phyloP scores from a whole-genome alignment of 345 rosid genomes.

The Moricandia moricandioides region DNA sequence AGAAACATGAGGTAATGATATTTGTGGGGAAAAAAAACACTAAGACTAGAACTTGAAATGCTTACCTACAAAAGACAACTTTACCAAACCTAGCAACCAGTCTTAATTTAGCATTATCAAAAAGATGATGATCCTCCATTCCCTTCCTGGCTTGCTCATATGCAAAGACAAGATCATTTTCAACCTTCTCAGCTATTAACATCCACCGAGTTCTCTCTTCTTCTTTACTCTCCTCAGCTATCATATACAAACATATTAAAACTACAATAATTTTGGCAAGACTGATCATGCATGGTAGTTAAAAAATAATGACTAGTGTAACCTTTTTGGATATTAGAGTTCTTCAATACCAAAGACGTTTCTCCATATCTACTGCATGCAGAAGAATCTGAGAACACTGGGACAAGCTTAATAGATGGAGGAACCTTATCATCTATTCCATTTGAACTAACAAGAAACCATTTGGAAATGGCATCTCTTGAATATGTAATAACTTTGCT shows the following conservation, averaged over 20 bases:
- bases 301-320: background rate
- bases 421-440: constrained; percentile 37
- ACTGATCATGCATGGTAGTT: background rate
- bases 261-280: background rate
- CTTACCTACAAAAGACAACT: constrained; percentile 44
- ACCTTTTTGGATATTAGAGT: constrained; percentile 14
- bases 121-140: constrained; percentile 8
- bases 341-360: constrained; percentile 41
- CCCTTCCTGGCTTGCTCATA: constrained; percentile 36
- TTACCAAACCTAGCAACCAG: constrained; percentile 65
- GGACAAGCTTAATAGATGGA: constrained; percentile 37
- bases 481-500: constrained; percentile 37
- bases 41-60: constrained; percentile 4
- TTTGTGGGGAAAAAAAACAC: background rate
- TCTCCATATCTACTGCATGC: constrained; percentile 35
- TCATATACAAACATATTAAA: background rate
- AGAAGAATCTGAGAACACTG: constrained; percentile 37
- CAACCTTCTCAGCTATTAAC: constrained; percentile 45
- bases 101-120: constrained; percentile 37
- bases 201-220: constrained; percentile 42
- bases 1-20: background rate
- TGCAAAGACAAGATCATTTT: constrained; percentile 45
- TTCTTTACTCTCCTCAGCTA: constrained; percentile 17
- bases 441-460: constrained; percentile 50
- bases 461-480: constrained; percentile 32